Conservation (phyloP, 2,329 filamentous ascomycete genomes). For the Chalaropsis ovoidea region DNA sequence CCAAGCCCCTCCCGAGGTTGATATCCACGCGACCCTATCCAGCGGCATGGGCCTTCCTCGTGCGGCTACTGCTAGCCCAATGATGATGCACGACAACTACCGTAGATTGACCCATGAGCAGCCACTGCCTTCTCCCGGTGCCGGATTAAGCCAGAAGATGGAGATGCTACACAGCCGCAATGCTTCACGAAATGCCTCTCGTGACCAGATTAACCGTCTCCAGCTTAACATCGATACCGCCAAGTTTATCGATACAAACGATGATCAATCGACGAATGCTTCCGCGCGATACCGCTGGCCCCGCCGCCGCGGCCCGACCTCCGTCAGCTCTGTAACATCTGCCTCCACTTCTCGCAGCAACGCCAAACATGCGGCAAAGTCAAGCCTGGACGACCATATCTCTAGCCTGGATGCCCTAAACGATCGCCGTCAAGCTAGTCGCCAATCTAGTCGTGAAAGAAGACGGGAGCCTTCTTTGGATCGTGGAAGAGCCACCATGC, state of each 20-base stretch:
- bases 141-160: conserved; percentile 47
- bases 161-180: conserved; percentile 51
- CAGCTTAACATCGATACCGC: conserved; percentile 40
- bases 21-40: conserved; percentile 27
- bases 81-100: conserved; percentile 47
- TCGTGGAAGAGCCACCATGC: conserved; percentile 54
- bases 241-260: background rate
- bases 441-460: background rate
- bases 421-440: conserved; percentile 33
- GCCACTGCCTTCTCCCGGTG: conserved; percentile 51
- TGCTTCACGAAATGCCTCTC: conserved; percentile 64
- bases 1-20: conserved; percentile 16
- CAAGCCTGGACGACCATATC: conserved; percentile 73
- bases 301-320: conserved; percentile 43
- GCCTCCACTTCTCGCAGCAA: conserved; percentile 44
- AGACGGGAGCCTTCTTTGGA: conserved; percentile 55
- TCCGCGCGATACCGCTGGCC: conserved; percentile 48
- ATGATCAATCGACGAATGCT: conserved; percentile 41
- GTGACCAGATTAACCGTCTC: conserved; percentile 52
- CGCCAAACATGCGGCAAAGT: conserved; percentile 44
- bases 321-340: conserved; percentile 50
- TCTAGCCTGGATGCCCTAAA: conserved; percentile 72
- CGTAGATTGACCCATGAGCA: conserved; percentile 32
- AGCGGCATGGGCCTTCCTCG: conserved; percentile 46
- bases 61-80: conserved; percentile 57